Base-by-base conservation (phyloP, 495 filamentous ascomycete genomes). In the Hypoxylon cercidicola region DNA sequence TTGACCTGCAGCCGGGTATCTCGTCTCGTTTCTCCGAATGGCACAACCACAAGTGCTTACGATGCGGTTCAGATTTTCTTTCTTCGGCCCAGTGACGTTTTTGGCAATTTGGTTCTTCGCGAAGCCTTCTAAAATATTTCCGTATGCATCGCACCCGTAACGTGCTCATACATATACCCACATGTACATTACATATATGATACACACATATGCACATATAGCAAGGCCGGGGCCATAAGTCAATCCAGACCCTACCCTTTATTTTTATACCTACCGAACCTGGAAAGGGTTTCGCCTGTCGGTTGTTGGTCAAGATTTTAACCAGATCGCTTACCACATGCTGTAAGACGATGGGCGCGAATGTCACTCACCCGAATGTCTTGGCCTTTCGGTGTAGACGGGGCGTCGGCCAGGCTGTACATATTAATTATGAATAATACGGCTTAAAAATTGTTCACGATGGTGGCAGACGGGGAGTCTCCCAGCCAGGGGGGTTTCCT, bases 1-100 rank as follows among this genome's bases (percentile, higher is more conserved):
- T 60, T 68, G 65, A 64, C 65, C 65, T 68, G 65, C 65, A 68
- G 65, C 65, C 65, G 65, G 65, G 65, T 68, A 68, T 68, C 65
- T 68, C 60, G 65, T 62, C 65, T 68, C 65, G 65, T 64, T 64
- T 68, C 60, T 60, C 65, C 65, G 65, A 64, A 68, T 68, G 65
- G 65, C 54, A 41, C 60, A 39, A 60, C 65, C 65, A 68, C 51
- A 56, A 8, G 12, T 25, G 37, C 45, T 25, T 48, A 57, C 60
- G 65, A 68, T 68, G 60, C 65, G 65, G 65, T 68, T 64, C 60
- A 68, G 65, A 68, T 68, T 68, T 56, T 55, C 60, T 63, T 56
- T 25, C 40, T 45, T 67, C 57, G 58, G 64, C 23, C 53, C 48
- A 62, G 47, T 51, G 34, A 49, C 64, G 46, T 35, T 62, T 67